Conservation (phyloP, 2,329 filamentous ascomycete genomes). For the Apiospora pterosperma region DNA sequence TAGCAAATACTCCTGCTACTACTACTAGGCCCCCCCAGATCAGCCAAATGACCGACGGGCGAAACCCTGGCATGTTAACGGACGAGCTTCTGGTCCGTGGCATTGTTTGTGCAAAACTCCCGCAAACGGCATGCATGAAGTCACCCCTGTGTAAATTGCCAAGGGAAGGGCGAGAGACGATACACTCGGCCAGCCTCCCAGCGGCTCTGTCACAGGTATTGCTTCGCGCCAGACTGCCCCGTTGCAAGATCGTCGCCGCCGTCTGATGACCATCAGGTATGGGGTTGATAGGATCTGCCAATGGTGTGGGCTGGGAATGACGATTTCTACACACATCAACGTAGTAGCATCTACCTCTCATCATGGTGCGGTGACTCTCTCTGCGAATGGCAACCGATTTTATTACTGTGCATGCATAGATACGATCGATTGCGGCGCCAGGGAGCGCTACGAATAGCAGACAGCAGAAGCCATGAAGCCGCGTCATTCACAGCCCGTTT, state of each 20-base stretch:
- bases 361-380: not conserved
- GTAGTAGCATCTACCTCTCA: not conserved
- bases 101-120: slow-evolving; percentile 12
- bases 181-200: slow-evolving; percentile 17
- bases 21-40: not conserved
- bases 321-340: slow-evolving; percentile 3
- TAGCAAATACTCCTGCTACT: not conserved
- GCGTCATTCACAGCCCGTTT: not conserved
- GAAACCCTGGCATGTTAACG: slow-evolving; percentile 5
- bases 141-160: slow-evolving; percentile 7
- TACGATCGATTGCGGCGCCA: too few relatives aligned
- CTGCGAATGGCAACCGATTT: not conserved
- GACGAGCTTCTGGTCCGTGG: slow-evolving; percentile 11
- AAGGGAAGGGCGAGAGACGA: slow-evolving; percentile 9
- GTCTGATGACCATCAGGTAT: slow-evolving; percentile 16
- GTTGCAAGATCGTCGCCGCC: slow-evolving; percentile 21
- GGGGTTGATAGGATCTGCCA: slow-evolving; percentile 20
- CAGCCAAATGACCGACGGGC: not conserved
- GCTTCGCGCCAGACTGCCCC: slow-evolving; percentile 18
- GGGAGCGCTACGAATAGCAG: too few relatives aligned
- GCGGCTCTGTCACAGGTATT: slow-evolving; percentile 21
- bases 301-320: slow-evolving; percentile 13
- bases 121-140: slow-evolving; percentile 15
- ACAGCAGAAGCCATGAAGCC: not conserved
- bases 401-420: too few relatives aligned